Conservation (phyloP, 345 rosid genomes). For the Eucalyptus cladocalyx region DNA sequence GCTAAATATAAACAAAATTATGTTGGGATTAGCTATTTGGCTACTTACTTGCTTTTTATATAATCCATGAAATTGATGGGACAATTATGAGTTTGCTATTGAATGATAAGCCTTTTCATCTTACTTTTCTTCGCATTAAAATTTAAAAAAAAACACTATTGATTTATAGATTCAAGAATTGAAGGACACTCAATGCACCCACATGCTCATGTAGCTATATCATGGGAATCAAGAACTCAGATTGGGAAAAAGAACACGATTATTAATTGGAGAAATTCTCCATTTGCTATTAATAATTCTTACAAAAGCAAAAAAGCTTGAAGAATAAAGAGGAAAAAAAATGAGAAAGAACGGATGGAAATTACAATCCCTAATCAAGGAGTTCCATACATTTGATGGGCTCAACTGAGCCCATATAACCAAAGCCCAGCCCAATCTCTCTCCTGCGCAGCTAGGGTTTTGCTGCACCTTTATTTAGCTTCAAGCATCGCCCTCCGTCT, state of each 20-base stretch:
- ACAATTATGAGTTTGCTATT: background rate
- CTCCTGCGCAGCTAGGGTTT: background rate
- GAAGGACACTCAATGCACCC: background rate
- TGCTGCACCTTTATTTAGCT: background rate
- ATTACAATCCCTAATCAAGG: background rate
- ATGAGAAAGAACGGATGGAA: background rate
- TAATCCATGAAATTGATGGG: background rate
- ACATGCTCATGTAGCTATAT: background rate
- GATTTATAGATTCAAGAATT: background rate
- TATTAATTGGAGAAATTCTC: background rate
- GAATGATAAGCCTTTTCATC: background rate
- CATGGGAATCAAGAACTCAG: background rate
- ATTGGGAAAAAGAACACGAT: fast-evolving
- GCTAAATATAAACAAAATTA: background rate
- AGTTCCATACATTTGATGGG: background rate
- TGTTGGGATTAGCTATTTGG: background rate
- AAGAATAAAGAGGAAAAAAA: background rate
- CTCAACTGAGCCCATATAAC: background rate
- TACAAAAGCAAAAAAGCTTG: background rate
- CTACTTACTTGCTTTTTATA: background rate
- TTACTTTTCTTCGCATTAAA: background rate
- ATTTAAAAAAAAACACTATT: fast-evolving
- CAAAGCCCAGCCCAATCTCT: background rate
- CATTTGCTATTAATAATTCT: fast-evolving
- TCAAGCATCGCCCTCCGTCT: background rate